Evolutionary conservation across 176 grass and related monocot species (phyloP), one percentile per base, ranked within the genome.

Genomic region (Pharus latifolius): DNA sequence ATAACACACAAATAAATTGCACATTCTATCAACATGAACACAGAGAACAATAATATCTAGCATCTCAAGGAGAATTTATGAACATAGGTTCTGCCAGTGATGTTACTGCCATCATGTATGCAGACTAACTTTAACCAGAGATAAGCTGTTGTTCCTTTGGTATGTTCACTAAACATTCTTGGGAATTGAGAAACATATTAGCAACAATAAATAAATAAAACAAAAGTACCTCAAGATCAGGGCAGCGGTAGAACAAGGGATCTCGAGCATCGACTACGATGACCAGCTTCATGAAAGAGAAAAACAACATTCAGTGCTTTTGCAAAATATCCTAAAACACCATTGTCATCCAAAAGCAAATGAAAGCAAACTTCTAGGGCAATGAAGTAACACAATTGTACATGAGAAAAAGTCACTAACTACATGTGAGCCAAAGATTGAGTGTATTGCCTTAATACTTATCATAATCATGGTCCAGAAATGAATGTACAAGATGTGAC

Each of bases 251-350:
- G 76, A 98, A 98, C 13, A 93, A 76, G 51, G 94, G 94, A 83
- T 98, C 89, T 15, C 89, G 80, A 65, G 94, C 86, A 90, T 93
- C 94, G 48, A 98, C 87, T 60, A 98, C 89, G 87, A 88, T 93
- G 49, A 98, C 89, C 59, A 98, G 50, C 94, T 98, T 68, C 47
- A 86, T 49, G 31, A 15, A 61, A 78, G 42, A 77, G 53, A 54
- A 69, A 51, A 69, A 63, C 6, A 70, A 22, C 42, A 34, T 49
- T 77, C 23, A 78, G 48, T 76, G 51, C 30, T 68, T 60, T 33
- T 14, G 8, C 4, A 59, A 9, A 14, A 25, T 46, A 22, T 63
- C 14, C 49, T 18, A 20, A 18, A 5, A 31, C 22, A 48, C 34
- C 56, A 40, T 8, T 34, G 15, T 65, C 42, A 37, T 42, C 9